Percentiles rank a stretch among this genome's conserved stretches.
These are phyloP conservation scores for Balamuthia mandrillaris DNA, from an alignment of 208 protist genomes.

Conservation along the genomic window DNA sequence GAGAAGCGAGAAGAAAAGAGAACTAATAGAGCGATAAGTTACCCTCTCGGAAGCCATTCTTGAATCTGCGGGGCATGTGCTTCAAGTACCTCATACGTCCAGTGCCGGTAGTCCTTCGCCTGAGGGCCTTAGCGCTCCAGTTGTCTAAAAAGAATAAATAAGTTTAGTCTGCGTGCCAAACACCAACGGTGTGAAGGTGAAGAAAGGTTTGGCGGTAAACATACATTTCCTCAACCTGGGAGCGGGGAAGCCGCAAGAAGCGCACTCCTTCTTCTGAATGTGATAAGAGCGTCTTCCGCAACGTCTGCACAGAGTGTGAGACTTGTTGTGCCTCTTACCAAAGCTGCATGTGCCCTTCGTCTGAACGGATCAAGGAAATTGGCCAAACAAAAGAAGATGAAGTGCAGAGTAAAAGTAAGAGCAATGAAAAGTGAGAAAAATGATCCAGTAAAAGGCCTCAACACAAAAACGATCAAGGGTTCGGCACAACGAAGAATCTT, in stretches of 20 bases:
- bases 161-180: neutral
- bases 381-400: no score
- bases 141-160: slow-evolving; percentile 76
- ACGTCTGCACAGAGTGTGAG: slow-evolving; percentile 95
- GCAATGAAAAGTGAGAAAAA: neutral
- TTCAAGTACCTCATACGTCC: slow-evolving; percentile 97
- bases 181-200: neutral
- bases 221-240: slow-evolving; percentile 85
- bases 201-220: neutral
- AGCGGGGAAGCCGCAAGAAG: slow-evolving; percentile 95
- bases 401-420: no score
- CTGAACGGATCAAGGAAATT: slow-evolving; percentile 45
- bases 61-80: slow-evolving; percentile 90
- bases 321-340: slow-evolving; percentile 83
- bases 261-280: slow-evolving; percentile 95
- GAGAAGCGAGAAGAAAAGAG: neutral
- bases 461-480: neutral
- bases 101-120: slow-evolving; percentile 95
- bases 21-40: neutral
- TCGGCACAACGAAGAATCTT: neutral
- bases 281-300: slow-evolving; percentile 95
- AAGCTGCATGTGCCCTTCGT: slow-evolving; percentile 83
- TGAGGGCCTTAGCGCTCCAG: slow-evolving; percentile 95
- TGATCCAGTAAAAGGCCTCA: neutral
- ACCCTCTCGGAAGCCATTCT: slow-evolving; percentile 92